Evolutionary conservation across 495 filamentous ascomycete species (phyloP), one percentile per base, ranked within the genome.

Genomic region (Margaritispora aquatica): DNA sequence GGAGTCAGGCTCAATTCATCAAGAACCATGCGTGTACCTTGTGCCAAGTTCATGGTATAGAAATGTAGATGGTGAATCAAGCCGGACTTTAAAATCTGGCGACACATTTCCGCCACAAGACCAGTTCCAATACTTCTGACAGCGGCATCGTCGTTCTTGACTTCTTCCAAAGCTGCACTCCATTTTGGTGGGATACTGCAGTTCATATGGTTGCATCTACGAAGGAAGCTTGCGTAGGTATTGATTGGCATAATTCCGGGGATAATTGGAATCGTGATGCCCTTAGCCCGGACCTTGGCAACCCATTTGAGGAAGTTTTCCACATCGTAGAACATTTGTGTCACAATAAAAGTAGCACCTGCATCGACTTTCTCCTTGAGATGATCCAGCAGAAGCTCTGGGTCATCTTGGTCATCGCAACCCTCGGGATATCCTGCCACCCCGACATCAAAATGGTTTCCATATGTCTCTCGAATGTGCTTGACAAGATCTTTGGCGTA

Each of bases 221-320:
- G 83, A 51, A 96, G 72, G 70, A 99, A 97, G 38, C 90, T 86
- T 61, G 87, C 90, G 68, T 97, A 91, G 9, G 95, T 97, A 59
- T 90, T 89, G 55, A 99, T 97, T 0, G 95, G 95, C 95, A 99
- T 99, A 73, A 99, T 97, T 44, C 95, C 95, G 0, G 95, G 95
- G 26, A 99, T 85, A 66, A 99, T 96, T 23, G 95, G 93, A 23
- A 96, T 80, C 20, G 75, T 85, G 69, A 99, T 92, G 21, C 95
- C 95, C 68, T 82, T 84, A 23, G 82, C 91, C 34, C 92, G 84
- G 55, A 88, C 88, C 70, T 89, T 93, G 56, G 82, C 71, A 29
- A 96, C 89, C 95, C 95, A 99, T 44, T 80, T 77, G 27, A 97
- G 72, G 73, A 97, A 99, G 66, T 89, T 92, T 65, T 99, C 93